Conservation (phyloP, 768 basidiomycete genomes). For the Trametes sanguinea region DNA sequence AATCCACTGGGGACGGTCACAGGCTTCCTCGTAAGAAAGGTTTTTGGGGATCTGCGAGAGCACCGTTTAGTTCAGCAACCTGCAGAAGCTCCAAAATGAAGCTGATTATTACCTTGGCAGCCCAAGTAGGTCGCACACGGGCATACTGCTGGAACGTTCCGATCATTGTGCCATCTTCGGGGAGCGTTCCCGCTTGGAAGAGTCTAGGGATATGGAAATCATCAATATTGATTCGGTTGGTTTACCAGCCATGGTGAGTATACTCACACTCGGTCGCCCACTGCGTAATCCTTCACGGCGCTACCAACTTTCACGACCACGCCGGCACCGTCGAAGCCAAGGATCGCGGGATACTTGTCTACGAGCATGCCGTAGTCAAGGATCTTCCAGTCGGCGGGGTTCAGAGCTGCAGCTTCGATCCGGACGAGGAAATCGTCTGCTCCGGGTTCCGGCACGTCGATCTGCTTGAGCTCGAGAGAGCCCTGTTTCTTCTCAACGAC, state of each 20-base stretch:
- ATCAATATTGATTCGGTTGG: no score
- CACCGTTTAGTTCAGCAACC: no score
- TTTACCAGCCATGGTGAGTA: no score
- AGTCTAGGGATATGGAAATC: no score
- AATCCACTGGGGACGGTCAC: conserved; percentile 17
- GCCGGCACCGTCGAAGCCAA: conserved; percentile 44
- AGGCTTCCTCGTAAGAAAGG: conserved; percentile 21
- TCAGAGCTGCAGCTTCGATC: conserved; percentile 33
- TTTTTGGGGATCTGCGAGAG: conserved; percentile 15
- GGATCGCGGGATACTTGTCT: conserved; percentile 40
- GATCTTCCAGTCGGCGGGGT: conserved; percentile 40
- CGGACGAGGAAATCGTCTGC: no score
- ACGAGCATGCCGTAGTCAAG: conserved; percentile 32
- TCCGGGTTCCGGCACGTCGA: conserved; percentile 11
- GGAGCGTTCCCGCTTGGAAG: background rate
- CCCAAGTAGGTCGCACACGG: background rate
- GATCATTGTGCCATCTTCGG: background rate
- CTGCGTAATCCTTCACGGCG: conserved; percentile 32
- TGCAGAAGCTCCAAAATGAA: background rate
- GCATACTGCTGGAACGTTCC: conserved; percentile 11
- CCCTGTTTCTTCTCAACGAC: conserved; percentile 15
- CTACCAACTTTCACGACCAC: conserved; percentile 41
- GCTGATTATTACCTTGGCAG: background rate
- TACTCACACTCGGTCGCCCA: conserved; percentile 18
- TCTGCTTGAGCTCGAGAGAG: conserved; percentile 2